A percentile compares a stretch with the other conserved stretches of the same genome.
Conservation (phyloP, 305 asterid species). For the Coffea humblotiana region DNA sequence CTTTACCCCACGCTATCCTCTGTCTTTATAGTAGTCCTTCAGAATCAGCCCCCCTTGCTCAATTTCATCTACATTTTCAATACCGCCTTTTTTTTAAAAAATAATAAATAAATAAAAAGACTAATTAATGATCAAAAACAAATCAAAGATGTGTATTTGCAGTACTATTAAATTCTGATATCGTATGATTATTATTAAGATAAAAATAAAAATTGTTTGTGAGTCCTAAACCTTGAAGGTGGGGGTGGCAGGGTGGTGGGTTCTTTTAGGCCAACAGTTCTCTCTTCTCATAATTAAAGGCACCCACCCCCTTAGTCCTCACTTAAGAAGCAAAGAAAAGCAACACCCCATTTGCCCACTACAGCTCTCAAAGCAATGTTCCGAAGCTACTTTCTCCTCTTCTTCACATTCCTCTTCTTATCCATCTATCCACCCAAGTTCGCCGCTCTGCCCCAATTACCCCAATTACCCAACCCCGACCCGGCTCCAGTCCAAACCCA, state of each 20-base stretch:
- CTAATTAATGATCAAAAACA: too few species aligned
- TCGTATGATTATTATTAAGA: too few species aligned
- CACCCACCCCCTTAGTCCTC: not conserved
- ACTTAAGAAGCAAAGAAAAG: slow-evolving; percentile 1
- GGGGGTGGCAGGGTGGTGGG: too few species aligned
- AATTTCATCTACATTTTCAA: slow-evolving; percentile 5
- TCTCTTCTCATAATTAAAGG: slow-evolving; percentile 6
- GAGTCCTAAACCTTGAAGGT: too few species aligned
- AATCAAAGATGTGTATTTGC: too few species aligned
- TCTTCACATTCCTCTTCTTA: slow-evolving; percentile 31
- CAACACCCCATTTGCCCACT: slow-evolving; percentile 7
- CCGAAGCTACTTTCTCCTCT: slow-evolving; percentile 24
- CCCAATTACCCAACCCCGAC: slow-evolving; percentile 58
- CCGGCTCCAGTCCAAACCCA: slow-evolving; percentile 55
- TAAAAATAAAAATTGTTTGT: too few species aligned
- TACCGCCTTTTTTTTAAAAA: not conserved
- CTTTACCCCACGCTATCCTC: slow-evolving; percentile 24
- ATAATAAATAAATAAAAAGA: too few species aligned
- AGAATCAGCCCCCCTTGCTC: too few species aligned
- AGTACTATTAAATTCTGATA: too few species aligned
- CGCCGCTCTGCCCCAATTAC: slow-evolving; percentile 42
- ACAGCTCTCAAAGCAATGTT: slow-evolving; percentile 48
- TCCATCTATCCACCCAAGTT: slow-evolving; percentile 31
- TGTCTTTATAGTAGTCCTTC: not conserved
- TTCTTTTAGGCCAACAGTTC: not conserved